Evolutionary conservation across 208 protist genomes (phyloP).

Genomic region (Angomonas ambiguus): DNA sequence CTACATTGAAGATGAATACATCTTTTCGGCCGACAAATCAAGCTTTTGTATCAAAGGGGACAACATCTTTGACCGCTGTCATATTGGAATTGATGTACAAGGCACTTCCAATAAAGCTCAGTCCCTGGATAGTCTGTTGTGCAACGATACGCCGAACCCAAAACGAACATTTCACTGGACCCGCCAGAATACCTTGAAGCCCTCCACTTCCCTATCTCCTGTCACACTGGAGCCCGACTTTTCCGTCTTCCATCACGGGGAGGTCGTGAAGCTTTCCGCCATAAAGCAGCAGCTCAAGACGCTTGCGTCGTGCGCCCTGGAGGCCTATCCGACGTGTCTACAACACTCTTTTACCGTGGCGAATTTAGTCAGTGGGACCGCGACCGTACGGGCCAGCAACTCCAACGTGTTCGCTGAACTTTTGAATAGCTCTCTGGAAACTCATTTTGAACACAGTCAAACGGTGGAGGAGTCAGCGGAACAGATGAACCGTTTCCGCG

Average conservation of each 20-base stretch:
- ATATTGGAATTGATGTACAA: conserved; percentile 77
- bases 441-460: conserved; percentile 14
- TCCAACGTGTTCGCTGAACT: conserved; percentile 31
- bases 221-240: conserved; percentile 21
- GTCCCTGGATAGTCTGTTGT: conserved; percentile 25
- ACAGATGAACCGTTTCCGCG: conserved; percentile 53
- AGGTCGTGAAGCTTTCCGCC: background rate
- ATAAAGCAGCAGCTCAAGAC: conserved; percentile 10
- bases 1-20: conserved; percentile 38
- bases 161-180: conserved; percentile 41
- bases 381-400: background rate
- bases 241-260: conserved; percentile 14
- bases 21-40: conserved; percentile 21
- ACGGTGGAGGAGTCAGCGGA: conserved; percentile 6
- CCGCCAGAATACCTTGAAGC: conserved; percentile 13
- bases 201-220: background rate
- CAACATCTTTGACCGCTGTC: conserved; percentile 80
- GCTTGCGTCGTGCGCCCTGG: conserved; percentile 22
- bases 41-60: conserved; percentile 65
- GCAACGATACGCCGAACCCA: conserved; percentile 28
- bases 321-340: conserved; percentile 42
- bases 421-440: conserved; percentile 24
- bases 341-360: conserved; percentile 28
- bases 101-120: conserved; percentile 21
- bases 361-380: background rate